Conservation (phyloP, 139 green algal species). For the Pleodorina starrii region DNA sequence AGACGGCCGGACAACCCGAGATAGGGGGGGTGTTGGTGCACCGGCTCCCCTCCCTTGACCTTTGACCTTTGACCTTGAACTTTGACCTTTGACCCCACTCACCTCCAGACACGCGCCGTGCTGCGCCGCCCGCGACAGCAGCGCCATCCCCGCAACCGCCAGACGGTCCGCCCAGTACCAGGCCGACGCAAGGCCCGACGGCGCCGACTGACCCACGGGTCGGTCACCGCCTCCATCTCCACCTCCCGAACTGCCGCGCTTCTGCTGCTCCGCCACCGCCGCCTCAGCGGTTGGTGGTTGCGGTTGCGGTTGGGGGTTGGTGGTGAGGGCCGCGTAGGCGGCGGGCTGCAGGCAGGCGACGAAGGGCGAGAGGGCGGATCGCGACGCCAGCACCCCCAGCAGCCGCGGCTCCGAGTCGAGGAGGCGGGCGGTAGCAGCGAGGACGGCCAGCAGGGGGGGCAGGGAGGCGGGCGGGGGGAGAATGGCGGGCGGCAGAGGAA, state of each 20-base stretch:
- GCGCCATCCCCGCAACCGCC: conserved; percentile 35
- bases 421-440: conserved; percentile 54
- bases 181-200: neutral
- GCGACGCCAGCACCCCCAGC: conserved; percentile 80
- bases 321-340: neutral
- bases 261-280: neutral
- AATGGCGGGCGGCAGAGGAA: conserved; percentile 27
- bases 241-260: neutral
- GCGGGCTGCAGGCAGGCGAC: conserved; percentile 73
- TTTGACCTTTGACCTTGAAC: no score
- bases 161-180: neutral
- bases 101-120: conserved; percentile 78
- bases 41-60: no score
- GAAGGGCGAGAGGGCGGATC: conserved; percentile 80
- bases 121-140: conserved; percentile 72
- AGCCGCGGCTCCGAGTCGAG: conserved; percentile 78
- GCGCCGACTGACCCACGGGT: neutral
- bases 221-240: neutral
- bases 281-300: neutral
- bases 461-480: conserved; percentile 34
- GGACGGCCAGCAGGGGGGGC: conserved; percentile 32
- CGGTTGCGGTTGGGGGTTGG: neutral
- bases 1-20: no score
- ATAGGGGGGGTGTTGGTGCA: no score
- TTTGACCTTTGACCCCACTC: no score